These are phyloP conservation scores for Odontarrhena argentea DNA, from an alignment of 345 rosid genomes.

Conservation along the genomic window DNA sequence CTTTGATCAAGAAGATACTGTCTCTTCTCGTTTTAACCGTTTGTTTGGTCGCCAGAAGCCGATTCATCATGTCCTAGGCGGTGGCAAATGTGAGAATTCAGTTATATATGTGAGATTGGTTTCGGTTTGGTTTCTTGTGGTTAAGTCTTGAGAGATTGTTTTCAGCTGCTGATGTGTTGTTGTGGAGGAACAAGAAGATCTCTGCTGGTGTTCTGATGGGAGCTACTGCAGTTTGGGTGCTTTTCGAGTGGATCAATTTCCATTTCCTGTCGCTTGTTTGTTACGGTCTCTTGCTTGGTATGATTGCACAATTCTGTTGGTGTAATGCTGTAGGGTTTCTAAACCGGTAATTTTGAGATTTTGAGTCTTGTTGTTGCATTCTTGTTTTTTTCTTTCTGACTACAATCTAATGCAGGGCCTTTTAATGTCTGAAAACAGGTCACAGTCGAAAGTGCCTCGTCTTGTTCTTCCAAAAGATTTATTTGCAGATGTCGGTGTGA, in stretches of 20 bases:
- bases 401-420: slow-evolving; percentile 16
- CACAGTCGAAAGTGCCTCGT: slow-evolving; percentile 70
- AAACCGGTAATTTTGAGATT: slow-evolving; percentile 49
- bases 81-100: slow-evolving; percentile 68
- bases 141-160: slow-evolving; percentile 26
- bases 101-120: not conserved
- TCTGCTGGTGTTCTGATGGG: slow-evolving; percentile 66
- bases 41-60: slow-evolving; percentile 86
- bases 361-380: not conserved
- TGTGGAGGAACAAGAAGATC: slow-evolving; percentile 98
- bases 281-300: slow-evolving; percentile 67
- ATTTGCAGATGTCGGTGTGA: slow-evolving; percentile 65
- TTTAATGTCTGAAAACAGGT: slow-evolving; percentile 45
- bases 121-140: slow-evolving; percentile 13
- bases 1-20: slow-evolving; percentile 64
- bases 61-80: slow-evolving; percentile 74
- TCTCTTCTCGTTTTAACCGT: slow-evolving; percentile 59
- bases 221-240: slow-evolving; percentile 86
- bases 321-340: slow-evolving; percentile 68
- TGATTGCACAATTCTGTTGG: slow-evolving; percentile 91
- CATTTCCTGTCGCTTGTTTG: slow-evolving; percentile 73
- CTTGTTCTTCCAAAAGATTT: slow-evolving; percentile 71
- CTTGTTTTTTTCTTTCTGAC: slow-evolving; percentile 5
- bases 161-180: slow-evolving; percentile 95
- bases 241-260: slow-evolving; percentile 91